A percentile compares a stretch with the other conserved stretches of the same genome.
Evolutionary conservation across 495 filamentous ascomycete species (phyloP).

Genomic region (Penicillium robsamsonii): DNA sequence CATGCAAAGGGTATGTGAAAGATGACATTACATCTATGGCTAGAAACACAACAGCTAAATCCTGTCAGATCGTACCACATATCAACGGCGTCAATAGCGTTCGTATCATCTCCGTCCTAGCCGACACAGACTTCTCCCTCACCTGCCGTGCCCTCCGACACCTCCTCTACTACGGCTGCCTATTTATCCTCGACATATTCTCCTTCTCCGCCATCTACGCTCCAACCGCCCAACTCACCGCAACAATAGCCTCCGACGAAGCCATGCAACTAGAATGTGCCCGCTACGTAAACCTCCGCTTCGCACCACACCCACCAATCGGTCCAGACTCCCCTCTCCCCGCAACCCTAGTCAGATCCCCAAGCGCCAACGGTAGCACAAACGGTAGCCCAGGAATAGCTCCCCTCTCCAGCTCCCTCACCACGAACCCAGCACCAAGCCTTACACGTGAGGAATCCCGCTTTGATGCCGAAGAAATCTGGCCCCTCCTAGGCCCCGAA

Average conservation of each 20-base stretch:
- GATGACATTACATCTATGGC: too few species aligned
- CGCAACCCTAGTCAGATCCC: conserved; percentile 8
- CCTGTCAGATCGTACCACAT: conserved; percentile 62
- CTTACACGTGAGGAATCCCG: conserved; percentile 25
- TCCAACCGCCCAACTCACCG: conserved; percentile 69
- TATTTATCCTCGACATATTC: conserved; percentile 88
- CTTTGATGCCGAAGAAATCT: conserved; percentile 44
- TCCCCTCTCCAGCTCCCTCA: conserved; percentile 21
- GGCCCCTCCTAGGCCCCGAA: conserved; percentile 38
- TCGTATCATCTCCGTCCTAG: conserved; percentile 74
- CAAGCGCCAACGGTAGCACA: conserved; percentile 12
- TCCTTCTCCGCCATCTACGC: conserved; percentile 90
- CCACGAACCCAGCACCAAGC: conserved; percentile 19
- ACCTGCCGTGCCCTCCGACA: conserved; percentile 82
- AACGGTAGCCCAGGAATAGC: conserved; percentile 12
- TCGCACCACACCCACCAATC: conserved; percentile 35
- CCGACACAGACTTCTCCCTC: conserved; percentile 81
- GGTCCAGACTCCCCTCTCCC: conserved; percentile 23
- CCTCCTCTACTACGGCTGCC: conserved; percentile 84
- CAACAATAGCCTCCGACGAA: conserved; percentile 65
- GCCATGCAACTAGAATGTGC: conserved; percentile 81
- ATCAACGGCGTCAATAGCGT: conserved; percentile 91
- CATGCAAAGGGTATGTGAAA: conserved; percentile 59
- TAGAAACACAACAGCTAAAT: background rate
- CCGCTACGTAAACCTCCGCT: conserved; percentile 65